Percentiles rank a stretch among this genome's conserved stretches.
Evolutionary conservation across 75 land plant species (phyloP).

Genomic region (Chamaecyparis obtusa): DNA sequence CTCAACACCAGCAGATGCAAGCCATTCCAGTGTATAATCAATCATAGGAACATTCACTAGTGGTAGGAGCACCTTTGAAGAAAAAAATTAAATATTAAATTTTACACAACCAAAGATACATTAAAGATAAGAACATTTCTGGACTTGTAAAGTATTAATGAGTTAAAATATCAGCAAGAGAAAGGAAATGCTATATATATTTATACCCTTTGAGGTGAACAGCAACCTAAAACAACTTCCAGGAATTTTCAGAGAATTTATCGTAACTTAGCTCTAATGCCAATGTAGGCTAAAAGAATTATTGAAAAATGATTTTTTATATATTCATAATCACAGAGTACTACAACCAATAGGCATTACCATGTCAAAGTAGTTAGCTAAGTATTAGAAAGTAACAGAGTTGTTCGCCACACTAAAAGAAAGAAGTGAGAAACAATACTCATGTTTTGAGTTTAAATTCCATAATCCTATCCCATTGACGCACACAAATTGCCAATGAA

Average conservation of each 20-base stretch:
- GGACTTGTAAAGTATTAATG: not conserved
- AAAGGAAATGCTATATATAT: not conserved
- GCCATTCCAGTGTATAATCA: slow-evolving; percentile 90
- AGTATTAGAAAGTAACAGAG: not conserved
- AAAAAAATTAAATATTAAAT: not conserved
- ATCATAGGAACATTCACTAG: slow-evolving; percentile 90
- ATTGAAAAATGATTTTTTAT: not conserved
- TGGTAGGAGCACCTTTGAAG: slow-evolving; percentile 73
- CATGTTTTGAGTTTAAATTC: not conserved
- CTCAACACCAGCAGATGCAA: slow-evolving; percentile 93
- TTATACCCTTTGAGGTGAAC: not conserved
- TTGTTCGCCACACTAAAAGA: not conserved
- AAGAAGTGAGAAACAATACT: not conserved
- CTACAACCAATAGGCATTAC: not conserved
- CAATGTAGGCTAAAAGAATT: not conserved
- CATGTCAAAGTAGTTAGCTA: not conserved
- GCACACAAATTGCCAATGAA: slow-evolving; percentile 1
- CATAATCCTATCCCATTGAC: not conserved
- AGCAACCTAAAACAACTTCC: not conserved
- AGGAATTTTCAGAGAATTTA: not conserved
- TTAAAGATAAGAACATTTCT: not conserved
- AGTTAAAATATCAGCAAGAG: not conserved
- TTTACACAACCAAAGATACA: not conserved
- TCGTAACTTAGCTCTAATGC: not conserved
- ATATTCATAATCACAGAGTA: not conserved